Evolutionary conservation across 2,329 filamentous ascomycete species (phyloP).

Genomic region (Sphaerulina musiva): DNA sequence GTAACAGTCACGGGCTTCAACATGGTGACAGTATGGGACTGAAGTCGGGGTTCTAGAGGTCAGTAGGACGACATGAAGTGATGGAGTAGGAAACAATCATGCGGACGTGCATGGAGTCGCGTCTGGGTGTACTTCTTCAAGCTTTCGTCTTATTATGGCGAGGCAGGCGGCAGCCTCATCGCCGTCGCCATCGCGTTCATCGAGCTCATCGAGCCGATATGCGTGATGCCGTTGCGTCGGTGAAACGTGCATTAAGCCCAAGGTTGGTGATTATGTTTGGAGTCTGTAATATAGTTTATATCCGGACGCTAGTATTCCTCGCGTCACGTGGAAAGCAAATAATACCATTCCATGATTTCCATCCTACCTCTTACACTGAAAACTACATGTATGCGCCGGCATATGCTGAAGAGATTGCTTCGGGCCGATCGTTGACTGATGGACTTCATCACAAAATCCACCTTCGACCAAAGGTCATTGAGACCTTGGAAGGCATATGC

Average conservation of each 20-base stretch:
- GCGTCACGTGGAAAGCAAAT: too few relatives aligned
- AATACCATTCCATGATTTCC: too few relatives aligned
- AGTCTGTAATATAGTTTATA: too few relatives aligned
- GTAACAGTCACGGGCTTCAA: neutral
- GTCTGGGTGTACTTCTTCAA: neutral
- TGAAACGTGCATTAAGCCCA: neutral
- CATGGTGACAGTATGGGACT: neutral
- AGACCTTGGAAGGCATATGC: neutral
- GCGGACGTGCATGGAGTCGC: neutral
- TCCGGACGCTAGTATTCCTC: too few relatives aligned
- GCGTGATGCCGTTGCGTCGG: neutral
- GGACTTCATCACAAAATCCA: slow-evolving; percentile 3
- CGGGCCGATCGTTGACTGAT: neutral
- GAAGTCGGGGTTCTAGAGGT: neutral
- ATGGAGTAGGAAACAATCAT: neutral
- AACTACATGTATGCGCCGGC: neutral
- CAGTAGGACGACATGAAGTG: neutral
- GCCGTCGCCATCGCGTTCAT: neutral
- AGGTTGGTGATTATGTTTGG: neutral
- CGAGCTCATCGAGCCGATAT: neutral
- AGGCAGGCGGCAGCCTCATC: neutral
- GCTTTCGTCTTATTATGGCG: neutral
- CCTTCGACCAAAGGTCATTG: slow-evolving; percentile 3
- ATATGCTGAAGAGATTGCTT: neutral
- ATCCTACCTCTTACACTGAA: too few relatives aligned